Conservation (phyloP, 1,284 basidiomycete genomes). For the Apiotrichum mycotoxinovorans region DNA sequence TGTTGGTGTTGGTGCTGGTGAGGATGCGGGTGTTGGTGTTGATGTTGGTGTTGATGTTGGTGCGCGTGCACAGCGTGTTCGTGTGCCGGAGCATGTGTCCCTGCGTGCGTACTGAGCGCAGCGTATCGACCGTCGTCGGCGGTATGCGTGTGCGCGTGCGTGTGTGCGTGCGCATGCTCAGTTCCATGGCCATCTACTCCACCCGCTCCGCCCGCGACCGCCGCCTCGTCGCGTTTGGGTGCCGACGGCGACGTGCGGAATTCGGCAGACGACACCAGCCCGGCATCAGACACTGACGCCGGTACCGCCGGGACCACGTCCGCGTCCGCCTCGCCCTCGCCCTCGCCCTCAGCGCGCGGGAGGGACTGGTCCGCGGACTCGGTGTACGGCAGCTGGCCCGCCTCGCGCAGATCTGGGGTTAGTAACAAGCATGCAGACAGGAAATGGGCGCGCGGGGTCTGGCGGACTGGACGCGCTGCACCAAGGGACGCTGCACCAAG, state of each 20-base stretch:
- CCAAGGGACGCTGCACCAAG: no score
- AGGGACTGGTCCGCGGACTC: neutral
- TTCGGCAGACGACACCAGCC: no score
- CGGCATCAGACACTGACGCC: no score
- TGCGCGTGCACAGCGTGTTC: no score
- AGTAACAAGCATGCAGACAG: neutral
- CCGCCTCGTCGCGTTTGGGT: neutral
- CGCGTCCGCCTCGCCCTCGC: neutral
- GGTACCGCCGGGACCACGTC: no score
- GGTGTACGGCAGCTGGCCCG: neutral
- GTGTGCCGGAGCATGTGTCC: no score
- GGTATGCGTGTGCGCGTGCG: neutral
- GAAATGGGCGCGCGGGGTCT: neutral
- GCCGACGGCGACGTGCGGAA: neutral
- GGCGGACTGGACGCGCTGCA: neutral
- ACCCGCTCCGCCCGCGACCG: no score
- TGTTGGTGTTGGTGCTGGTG: no score
- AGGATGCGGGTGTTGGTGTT: no score
- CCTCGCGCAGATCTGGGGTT: slow-evolving; percentile 15
- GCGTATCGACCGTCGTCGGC: neutral
- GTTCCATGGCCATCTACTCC: neutral
- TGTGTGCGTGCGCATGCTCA: neutral
- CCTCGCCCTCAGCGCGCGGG: neutral
- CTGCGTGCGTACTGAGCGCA: slow-evolving; percentile 4
- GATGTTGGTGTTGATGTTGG: no score